These are phyloP conservation scores for Solanum phureja DNA, from an alignment of 257 asterid genomes.

Conservation along the genomic window DNA sequence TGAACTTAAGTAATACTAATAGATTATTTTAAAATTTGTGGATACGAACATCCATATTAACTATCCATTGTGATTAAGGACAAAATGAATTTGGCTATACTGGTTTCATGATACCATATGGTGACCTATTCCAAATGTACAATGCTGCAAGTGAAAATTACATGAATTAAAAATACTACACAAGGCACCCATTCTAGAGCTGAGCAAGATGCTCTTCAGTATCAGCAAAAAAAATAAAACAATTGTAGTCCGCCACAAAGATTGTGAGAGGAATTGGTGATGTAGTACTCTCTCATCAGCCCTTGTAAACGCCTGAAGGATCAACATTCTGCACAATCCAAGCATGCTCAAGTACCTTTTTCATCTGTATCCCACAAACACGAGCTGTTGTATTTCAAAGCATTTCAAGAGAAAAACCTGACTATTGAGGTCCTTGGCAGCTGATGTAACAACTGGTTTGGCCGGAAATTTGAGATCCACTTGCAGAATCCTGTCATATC, in stretches of 20 bases:
- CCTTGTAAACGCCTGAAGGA: conserved; percentile 70
- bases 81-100: not conserved
- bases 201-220: no score
- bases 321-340: conserved; percentile 93
- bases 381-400: no score
- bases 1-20: not conserved
- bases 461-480: conserved; percentile 50
- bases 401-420: no score
- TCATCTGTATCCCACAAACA: conserved; percentile 46
- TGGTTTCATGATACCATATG: not conserved
- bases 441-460: no score
- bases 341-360: conserved; percentile 86
- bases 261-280: not conserved
- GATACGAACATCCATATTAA: not conserved
- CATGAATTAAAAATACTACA: no score
- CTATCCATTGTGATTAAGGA: not conserved
- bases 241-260: not conserved
- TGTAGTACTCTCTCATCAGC: conserved; percentile 8
- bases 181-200: no score
- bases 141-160: not conserved
- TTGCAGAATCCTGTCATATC: conserved; percentile 17
- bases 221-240: no score
- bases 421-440: no score
- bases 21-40: not conserved
- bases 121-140: not conserved